Base-by-base conservation (phyloP, 805 yeast species). In the Teunomyces cretensis region DNA sequence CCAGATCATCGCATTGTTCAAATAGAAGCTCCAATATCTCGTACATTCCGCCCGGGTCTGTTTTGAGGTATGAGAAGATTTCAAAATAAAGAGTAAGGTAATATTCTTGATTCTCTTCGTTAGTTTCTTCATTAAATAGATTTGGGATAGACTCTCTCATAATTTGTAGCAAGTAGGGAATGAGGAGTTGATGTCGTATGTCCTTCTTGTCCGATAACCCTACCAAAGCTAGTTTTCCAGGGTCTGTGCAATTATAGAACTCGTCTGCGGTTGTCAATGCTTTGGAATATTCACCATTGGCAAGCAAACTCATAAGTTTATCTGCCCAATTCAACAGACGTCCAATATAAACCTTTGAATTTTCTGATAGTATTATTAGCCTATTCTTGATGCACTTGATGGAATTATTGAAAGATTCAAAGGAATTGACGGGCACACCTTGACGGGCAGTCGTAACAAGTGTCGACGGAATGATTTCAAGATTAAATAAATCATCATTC, bases 301-400 rank as follows among this genome's bases (percentile, higher is more conserved):
- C 67, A 39, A 88, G 67, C 9, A 78, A 56, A 6, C 63, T 68
- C 46, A 78, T 60, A 1, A 87, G 60, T 22, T 72, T 67, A 51
- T 86, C 91, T 0, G 84, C 88, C 96, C 90, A 88, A 52, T 76
- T 81, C 2, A 81, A 68, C 12, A 81, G 62, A 17, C 80, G 69
- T 0, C 91, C 96, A 2, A 83, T 72, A 5, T 66, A 75, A 0
- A 88, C 39, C 16, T 76, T 71, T 1, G 76, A 30, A 75, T 35
- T 41, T 7, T 31, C 49, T 12, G 56, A 47, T 27, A 58, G 40
- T 5, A 59, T 30, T 31, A 66, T 48, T 11, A 62, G 46, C 24
- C 60, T 51, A 33, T 60, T 58, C 24, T 65, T 61, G 28, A 57
- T 48, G 13, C 57, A 53, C 26, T 56, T 55, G 28, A 62, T 49